Conservation (phyloP, 2,329 filamentous ascomycete genomes). For the Calonectria multiphialidica region DNA sequence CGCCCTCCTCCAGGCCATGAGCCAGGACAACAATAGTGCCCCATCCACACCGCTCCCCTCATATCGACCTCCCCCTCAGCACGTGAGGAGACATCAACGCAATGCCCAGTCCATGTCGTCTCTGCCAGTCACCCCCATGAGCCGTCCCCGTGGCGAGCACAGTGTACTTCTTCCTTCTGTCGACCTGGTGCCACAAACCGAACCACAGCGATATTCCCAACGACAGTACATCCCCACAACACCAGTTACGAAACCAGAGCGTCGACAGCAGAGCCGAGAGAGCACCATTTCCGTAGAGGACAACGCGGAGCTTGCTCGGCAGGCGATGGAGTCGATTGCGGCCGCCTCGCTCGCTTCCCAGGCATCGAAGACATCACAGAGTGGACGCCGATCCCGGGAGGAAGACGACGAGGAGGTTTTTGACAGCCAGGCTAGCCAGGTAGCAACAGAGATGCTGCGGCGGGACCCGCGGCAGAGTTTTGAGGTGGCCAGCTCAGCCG, state of each 20-base stretch:
- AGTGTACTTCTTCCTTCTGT: conserved; percentile 71
- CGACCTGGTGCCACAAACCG: conserved; percentile 71
- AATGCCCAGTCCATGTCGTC: conserved; percentile 88
- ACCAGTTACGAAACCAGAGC: conserved; percentile 55
- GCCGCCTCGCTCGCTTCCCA: conserved; percentile 52
- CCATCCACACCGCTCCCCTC: conserved; percentile 74
- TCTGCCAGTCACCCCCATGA: conserved; percentile 80
- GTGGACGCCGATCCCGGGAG: conserved; percentile 37
- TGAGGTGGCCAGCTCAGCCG: conserved; percentile 59
- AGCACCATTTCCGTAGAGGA: conserved; percentile 84
- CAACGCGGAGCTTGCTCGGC: conserved; percentile 68
- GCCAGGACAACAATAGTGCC: conserved; percentile 78
- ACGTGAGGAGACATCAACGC: conserved; percentile 74
- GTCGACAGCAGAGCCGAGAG: conserved; percentile 79
- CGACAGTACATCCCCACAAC: conserved; percentile 59
- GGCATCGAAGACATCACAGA: conserved; percentile 43
- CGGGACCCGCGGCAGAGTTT: conserved; percentile 67
- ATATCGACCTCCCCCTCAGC: conserved; percentile 60
- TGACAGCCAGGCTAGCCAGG: conserved; percentile 83
- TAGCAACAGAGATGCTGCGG: conserved; percentile 80
- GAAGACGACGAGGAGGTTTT: conserved; percentile 65
- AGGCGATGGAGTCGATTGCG: conserved; percentile 66
- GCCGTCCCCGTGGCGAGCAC: conserved; percentile 61
- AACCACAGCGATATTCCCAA: conserved; percentile 61
- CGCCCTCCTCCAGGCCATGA: conserved; percentile 84